Conservation (phyloP, 2,329 filamentous ascomycete genomes). For the Cylindrodendrum hubeiense region DNA sequence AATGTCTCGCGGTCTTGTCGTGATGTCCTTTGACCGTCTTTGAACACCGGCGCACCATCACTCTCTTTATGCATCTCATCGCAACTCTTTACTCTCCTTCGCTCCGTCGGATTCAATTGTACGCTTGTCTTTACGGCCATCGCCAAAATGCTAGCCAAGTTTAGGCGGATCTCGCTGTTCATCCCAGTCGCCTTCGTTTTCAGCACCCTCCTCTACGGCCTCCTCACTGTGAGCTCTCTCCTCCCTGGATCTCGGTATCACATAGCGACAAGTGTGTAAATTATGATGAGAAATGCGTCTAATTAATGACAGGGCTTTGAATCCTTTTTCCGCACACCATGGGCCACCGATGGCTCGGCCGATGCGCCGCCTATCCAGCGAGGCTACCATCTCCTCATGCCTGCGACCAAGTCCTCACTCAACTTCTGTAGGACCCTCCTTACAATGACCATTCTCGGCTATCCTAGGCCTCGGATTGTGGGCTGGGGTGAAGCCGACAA, state of each 20-base stretch:
- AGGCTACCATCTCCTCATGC: constrained; percentile 44
- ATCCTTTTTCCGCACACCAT: no score
- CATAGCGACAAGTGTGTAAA: background rate
- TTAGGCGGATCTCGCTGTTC: background rate
- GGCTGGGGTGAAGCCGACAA: constrained; percentile 41
- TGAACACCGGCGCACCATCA: background rate
- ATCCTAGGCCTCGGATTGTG: constrained; percentile 45
- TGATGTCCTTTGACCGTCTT: background rate
- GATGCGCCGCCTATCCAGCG: background rate
- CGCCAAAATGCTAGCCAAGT: background rate
- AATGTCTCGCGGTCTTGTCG: background rate
- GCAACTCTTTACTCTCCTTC: background rate
- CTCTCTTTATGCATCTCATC: background rate
- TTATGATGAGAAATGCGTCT: background rate
- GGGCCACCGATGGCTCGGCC: background rate
- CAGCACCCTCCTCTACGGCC: background rate
- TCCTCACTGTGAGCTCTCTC: constrained; percentile 7
- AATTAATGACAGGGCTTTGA: background rate
- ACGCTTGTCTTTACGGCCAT: background rate
- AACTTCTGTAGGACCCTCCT: constrained; percentile 50
- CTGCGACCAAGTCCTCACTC: constrained; percentile 39
- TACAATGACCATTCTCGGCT: constrained; percentile 43
- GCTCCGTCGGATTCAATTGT: background rate
- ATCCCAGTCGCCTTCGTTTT: background rate
- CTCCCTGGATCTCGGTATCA: background rate